Evolutionary conservation across 148 eudicot genomes (phyloP).

Genomic region (Amaranthus cruentus): DNA sequence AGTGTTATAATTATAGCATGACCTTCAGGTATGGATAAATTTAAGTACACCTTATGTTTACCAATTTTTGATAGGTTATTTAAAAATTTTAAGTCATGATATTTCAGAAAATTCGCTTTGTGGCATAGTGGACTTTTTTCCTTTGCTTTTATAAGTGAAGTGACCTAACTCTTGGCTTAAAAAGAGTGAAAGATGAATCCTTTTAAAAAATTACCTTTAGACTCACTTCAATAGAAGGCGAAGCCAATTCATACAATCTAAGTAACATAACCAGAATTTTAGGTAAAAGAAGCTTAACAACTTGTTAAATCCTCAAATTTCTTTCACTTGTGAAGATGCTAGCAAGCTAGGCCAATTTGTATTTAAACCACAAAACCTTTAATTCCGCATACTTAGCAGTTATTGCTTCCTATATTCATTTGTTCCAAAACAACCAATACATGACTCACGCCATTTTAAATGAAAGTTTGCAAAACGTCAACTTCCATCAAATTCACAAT

Average conservation of each 20-base stretch:
- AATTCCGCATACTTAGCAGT: too few relatives aligned
- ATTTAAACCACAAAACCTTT: not conserved
- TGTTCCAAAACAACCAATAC: too few relatives aligned
- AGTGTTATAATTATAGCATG: too few relatives aligned
- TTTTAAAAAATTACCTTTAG: not conserved
- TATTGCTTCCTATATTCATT: too few relatives aligned
- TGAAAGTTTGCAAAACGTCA: too few relatives aligned
- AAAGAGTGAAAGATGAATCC: not conserved
- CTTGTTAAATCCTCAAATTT: too few relatives aligned
- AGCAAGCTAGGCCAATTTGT: not conserved
- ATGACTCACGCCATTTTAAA: too few relatives aligned
- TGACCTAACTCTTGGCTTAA: not conserved
- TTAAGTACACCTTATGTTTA: too few relatives aligned
- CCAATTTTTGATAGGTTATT: too few relatives aligned
- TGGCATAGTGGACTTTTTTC: not conserved
- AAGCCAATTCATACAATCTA: not conserved
- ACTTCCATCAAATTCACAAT: not conserved
- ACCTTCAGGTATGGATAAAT: too few relatives aligned
- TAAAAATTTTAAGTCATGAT: too few relatives aligned
- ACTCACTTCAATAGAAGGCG: not conserved
- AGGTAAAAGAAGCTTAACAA: too few relatives aligned
- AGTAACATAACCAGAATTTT: not conserved
- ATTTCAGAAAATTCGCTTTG: not conserved
- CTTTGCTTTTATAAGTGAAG: not conserved
- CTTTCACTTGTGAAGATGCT: not conserved